These are phyloP conservation scores for Ochromonadaceae sp. DNA, from an alignment of 352 stramenopile species.

Conservation along the genomic window DNA sequence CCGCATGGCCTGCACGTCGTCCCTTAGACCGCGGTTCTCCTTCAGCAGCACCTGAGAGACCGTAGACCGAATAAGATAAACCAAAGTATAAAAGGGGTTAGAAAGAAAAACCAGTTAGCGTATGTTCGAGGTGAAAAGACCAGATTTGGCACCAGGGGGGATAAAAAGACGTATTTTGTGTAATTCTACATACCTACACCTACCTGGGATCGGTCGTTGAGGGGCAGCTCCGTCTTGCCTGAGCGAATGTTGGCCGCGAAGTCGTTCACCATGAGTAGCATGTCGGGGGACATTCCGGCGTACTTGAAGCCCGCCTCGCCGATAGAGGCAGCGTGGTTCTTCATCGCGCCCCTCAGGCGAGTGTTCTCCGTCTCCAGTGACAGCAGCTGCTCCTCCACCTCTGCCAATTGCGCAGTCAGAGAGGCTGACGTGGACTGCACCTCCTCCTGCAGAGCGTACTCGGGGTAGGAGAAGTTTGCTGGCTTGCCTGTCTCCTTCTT, in stretches of 20 bases:
- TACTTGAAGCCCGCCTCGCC: slow-evolving; percentile 40
- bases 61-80: too few relatives aligned
- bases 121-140: too few relatives aligned
- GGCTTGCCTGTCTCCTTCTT: slow-evolving; percentile 29
- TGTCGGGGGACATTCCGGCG: slow-evolving; percentile 32
- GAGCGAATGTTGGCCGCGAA: slow-evolving; percentile 41
- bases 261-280: slow-evolving; percentile 39
- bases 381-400: slow-evolving; percentile 38
- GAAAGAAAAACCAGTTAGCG: too few relatives aligned
- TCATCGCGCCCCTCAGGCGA: slow-evolving; percentile 34
- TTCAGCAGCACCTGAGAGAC: too few relatives aligned
- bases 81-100: too few relatives aligned
- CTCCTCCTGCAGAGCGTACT: slow-evolving; percentile 34
- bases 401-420: slow-evolving; percentile 31
- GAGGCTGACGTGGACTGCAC: slow-evolving; percentile 28
- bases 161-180: too few relatives aligned
- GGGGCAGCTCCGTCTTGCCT: slow-evolving; percentile 35
- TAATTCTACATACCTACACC: too few relatives aligned
- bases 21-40: too few relatives aligned
- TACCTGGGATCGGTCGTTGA: slow-evolving; percentile 33
- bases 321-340: slow-evolving; percentile 35
- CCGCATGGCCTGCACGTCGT: too few relatives aligned
- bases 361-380: slow-evolving; percentile 34
- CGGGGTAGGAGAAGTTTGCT: slow-evolving; percentile 32
- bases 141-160: too few relatives aligned